Evolutionary conservation across 192 early-diverging fungal genomes (phyloP).

Genomic region (Powellomyces hirtus): DNA sequence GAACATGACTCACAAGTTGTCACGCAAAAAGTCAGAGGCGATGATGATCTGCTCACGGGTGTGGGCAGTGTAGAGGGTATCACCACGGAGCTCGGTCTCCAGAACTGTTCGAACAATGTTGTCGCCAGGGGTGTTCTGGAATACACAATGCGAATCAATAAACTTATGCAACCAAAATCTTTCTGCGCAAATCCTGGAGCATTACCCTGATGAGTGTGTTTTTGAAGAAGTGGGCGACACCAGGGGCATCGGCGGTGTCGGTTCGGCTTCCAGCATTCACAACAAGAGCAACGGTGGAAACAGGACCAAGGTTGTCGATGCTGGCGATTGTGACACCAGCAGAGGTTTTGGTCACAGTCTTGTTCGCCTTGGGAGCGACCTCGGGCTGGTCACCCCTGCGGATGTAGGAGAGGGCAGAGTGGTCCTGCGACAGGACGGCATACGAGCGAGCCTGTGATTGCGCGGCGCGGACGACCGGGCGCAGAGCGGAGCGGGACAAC

Average conservation of each 20-base stretch:
- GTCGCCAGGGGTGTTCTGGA: slow-evolving; percentile 76
- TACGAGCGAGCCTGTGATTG: slow-evolving; percentile 16
- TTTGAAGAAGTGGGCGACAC: slow-evolving; percentile 89
- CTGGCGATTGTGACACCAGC: slow-evolving; percentile 58
- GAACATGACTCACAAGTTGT: slow-evolving; percentile 70
- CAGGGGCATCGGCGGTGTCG: slow-evolving; percentile 72
- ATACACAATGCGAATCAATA: background rate
- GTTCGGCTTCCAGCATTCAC: slow-evolving; percentile 83
- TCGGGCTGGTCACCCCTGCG: slow-evolving; percentile 47
- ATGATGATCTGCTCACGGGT: slow-evolving; percentile 81
- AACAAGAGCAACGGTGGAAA: slow-evolving; percentile 78
- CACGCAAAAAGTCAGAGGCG: slow-evolving; percentile 86
- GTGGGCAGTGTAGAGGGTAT: slow-evolving; percentile 73
- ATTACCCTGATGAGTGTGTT: slow-evolving; percentile 82
- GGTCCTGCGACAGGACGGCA: slow-evolving; percentile 23
- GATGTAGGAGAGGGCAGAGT: slow-evolving; percentile 34
- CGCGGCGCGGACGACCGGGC: background rate
- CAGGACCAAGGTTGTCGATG: slow-evolving; percentile 65
- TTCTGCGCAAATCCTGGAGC: background rate
- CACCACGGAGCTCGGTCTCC: slow-evolving; percentile 90
- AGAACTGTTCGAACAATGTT: slow-evolving; percentile 83
- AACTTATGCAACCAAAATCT: background rate
- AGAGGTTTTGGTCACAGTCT: slow-evolving; percentile 29
- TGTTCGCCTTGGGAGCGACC: slow-evolving; percentile 33
- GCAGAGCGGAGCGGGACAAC: background rate